Conservation (phyloP, 305 asterid genomes). For the Fraxinus greggii region DNA sequence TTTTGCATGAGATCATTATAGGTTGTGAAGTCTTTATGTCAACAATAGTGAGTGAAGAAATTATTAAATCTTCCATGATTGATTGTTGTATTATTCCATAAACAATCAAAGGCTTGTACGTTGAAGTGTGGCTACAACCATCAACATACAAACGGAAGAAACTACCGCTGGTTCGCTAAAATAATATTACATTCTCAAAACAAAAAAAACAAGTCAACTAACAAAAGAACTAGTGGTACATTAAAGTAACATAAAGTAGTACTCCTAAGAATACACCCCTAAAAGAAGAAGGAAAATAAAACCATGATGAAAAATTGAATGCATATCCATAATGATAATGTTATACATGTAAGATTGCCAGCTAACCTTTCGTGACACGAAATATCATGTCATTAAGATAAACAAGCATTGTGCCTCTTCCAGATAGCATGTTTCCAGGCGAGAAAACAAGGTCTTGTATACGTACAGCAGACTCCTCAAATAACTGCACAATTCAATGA, state of each 20-base stretch:
- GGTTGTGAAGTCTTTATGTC: slow-evolving; percentile 1
- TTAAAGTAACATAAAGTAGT: not conserved
- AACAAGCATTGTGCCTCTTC: slow-evolving; percentile 41
- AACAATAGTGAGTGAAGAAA: not conserved
- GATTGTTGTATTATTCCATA: slow-evolving; percentile 3
- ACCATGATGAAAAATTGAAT: not conserved
- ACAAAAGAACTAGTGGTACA: not conserved
- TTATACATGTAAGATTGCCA: slow-evolving; percentile 10
- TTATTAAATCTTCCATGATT: not conserved
- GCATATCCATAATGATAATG: not conserved
- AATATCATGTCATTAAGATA: slow-evolving; percentile 47
- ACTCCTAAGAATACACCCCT: not conserved
- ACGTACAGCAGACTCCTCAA: slow-evolving; percentile 37
- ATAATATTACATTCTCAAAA: not conserved
- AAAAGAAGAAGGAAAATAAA: not conserved
- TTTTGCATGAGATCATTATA: not conserved
- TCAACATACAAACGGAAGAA: slow-evolving; percentile 16
- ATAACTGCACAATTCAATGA: slow-evolving; percentile 35
- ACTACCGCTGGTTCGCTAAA: not conserved
- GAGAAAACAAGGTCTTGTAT: slow-evolving; percentile 40
- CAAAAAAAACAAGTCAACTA: slow-evolving; percentile 5
- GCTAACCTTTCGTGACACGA: slow-evolving; percentile 42
- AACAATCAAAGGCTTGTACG: not conserved
- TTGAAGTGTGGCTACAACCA: not conserved
- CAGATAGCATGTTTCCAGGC: slow-evolving; percentile 44